Evolutionary conservation across 1,284 basidiomycete species (phyloP).

Genomic region (Abortiporus biennis): DNA sequence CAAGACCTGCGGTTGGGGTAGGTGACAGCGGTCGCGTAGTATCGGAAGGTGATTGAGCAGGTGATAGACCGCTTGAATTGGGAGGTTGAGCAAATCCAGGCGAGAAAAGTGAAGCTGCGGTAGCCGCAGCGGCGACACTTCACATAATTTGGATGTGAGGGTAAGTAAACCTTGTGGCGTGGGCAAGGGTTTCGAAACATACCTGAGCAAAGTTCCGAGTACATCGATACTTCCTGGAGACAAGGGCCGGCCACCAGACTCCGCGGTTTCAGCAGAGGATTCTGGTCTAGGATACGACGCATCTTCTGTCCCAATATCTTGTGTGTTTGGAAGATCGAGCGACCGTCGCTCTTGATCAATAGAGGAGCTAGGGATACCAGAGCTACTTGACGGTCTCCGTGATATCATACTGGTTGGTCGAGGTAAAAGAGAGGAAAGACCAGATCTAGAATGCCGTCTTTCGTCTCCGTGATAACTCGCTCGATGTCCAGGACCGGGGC

Average conservation of each 20-base stretch:
- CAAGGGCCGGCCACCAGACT: slow-evolving; percentile 26
- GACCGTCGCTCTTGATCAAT: background rate
- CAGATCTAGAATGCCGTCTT: slow-evolving; percentile 13
- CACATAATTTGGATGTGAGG: slow-evolving; percentile 10
- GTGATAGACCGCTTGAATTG: slow-evolving; percentile 13
- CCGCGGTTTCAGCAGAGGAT: slow-evolving; percentile 9
- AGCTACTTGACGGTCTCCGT: slow-evolving; percentile 10
- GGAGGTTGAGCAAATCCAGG: slow-evolving; percentile 34
- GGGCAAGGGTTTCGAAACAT: slow-evolving; percentile 16
- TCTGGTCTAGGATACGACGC: background rate
- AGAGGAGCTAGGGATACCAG: slow-evolving; percentile 5
- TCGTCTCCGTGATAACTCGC: slow-evolving; percentile 10
- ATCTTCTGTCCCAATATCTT: slow-evolving; percentile 5
- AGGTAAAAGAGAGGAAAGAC: slow-evolving; percentile 21
- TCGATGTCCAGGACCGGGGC: background rate
- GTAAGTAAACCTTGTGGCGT: background rate
- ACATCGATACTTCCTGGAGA: slow-evolving; percentile 74
- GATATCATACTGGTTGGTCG: slow-evolving; percentile 17
- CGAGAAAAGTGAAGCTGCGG: slow-evolving; percentile 65
- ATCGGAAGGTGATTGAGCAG: slow-evolving; percentile 17
- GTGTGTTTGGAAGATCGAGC: slow-evolving; percentile 1
- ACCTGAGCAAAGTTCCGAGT: slow-evolving; percentile 76
- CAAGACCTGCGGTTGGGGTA: slow-evolving; percentile 41
- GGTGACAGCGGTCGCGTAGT: slow-evolving; percentile 38
- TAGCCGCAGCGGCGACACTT: slow-evolving; percentile 76